Evolutionary conservation across 2,329 filamentous ascomycete genomes (phyloP).

Genomic region (Penicillium sp.): DNA sequence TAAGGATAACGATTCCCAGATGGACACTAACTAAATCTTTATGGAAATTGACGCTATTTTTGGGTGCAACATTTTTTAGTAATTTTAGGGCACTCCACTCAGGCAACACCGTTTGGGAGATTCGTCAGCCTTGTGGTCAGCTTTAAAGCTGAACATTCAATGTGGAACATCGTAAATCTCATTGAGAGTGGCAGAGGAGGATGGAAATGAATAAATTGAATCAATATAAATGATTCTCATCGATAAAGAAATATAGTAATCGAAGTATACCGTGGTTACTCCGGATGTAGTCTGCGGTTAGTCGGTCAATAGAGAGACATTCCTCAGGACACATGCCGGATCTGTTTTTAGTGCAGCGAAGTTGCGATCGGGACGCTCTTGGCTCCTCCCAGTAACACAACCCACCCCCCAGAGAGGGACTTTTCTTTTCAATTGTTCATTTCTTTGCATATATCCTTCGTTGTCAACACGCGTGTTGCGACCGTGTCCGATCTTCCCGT

Average conservation of each 20-base stretch:
- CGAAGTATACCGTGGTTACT: too few species aligned
- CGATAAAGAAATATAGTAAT: too few species aligned
- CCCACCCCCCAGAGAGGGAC: background rate
- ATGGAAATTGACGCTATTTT: slow-evolving; percentile 16
- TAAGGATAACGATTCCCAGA: slow-evolving; percentile 53
- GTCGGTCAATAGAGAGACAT: background rate
- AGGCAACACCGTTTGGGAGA: slow-evolving; percentile 21
- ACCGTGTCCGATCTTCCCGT: slow-evolving; percentile 4
- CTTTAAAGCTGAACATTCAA: background rate
- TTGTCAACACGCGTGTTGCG: slow-evolving; percentile 5
- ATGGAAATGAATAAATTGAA: too few species aligned
- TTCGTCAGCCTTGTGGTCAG: slow-evolving; percentile 11
- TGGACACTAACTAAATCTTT: slow-evolving; percentile 38
- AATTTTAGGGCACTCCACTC: slow-evolving; percentile 8
- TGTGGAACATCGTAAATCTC: too few species aligned
- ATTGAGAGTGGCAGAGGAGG: background rate
- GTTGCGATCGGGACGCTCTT: slow-evolving; percentile 19
- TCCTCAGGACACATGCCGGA: slow-evolving; percentile 8
- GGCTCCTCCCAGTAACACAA: slow-evolving; percentile 1
- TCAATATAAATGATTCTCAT: too few species aligned
- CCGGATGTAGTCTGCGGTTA: too few species aligned
- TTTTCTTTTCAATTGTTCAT: background rate
- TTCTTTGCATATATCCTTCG: background rate
- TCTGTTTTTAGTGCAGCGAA: slow-evolving; percentile 10
- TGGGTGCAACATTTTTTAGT: slow-evolving; percentile 8